Evolutionary conservation across 768 basidiomycete species (phyloP).

Genomic region (Paxillus rubicundulus): DNA sequence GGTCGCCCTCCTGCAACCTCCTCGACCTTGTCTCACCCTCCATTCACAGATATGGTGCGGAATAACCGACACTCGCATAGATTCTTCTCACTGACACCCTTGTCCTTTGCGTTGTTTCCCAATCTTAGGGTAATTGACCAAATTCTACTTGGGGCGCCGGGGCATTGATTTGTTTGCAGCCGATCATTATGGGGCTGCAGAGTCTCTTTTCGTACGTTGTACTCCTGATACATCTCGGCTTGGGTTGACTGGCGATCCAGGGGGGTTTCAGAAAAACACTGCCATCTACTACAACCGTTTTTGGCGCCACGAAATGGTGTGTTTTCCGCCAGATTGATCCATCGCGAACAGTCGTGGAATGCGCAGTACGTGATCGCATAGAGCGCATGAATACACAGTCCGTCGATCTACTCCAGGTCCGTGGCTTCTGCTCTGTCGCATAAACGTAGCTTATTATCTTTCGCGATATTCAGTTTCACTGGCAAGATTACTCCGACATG

Average conservation of each 20-base stretch:
- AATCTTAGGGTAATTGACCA: slow-evolving; percentile 24
- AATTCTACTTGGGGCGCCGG: neutral
- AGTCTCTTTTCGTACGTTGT: slow-evolving; percentile 69
- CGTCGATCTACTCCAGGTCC: slow-evolving; percentile 74
- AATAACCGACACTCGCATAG: slow-evolving; percentile 6
- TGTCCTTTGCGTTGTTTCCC: slow-evolving; percentile 3
- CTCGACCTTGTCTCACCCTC: slow-evolving; percentile 13
- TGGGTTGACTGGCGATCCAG: slow-evolving; percentile 35
- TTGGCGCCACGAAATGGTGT: slow-evolving; percentile 88
- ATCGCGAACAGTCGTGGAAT: slow-evolving; percentile 55
- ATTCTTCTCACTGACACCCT: slow-evolving; percentile 3
- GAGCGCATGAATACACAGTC: slow-evolving; percentile 57
- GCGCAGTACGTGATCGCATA: slow-evolving; percentile 67
- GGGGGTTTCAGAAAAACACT: slow-evolving; percentile 63
- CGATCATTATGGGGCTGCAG: slow-evolving; percentile 85
- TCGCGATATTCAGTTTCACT: slow-evolving; percentile 59
- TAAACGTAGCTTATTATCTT: neutral
- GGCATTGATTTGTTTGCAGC: slow-evolving; percentile 41
- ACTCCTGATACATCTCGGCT: neutral
- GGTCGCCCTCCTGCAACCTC: slow-evolving; percentile 11
- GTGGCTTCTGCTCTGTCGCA: slow-evolving; percentile 4
- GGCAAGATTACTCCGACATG: slow-evolving; percentile 64
- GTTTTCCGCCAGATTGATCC: slow-evolving; percentile 57
- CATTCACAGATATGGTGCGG: slow-evolving; percentile 54
- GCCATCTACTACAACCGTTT: slow-evolving; percentile 38